Evolutionary conservation across 23 red algal genomes (phyloP), one percentile per base, ranked within the genome.

Genomic region (Agarophyton chilense): DNA sequence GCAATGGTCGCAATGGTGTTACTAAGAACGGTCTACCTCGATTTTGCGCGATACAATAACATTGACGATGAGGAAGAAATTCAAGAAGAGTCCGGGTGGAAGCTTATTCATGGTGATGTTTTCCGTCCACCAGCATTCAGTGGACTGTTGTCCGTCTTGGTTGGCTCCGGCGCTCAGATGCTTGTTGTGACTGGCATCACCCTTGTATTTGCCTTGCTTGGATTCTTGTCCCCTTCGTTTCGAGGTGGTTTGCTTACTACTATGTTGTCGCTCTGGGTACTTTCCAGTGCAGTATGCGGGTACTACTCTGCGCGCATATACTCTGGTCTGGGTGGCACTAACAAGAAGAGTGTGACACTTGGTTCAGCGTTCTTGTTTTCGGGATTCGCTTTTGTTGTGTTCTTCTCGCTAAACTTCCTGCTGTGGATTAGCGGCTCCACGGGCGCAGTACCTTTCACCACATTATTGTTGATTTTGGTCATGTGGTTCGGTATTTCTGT

Each of bases 401-500:
- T 98, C 51, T 95, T 95, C 43, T 51, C 58, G 1, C 81, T 98
- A 36, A 98, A 98, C 61, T 84, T 95, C 46, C 29, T 98, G 8
- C 76, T 98, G 33, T 94, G 90, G 90, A 52, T 93, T 31, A 86
- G 74, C 33, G 84, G 90, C 2, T 98, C 96, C 1, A 87, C 93
- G 40, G 92, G 86, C 33, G 87, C 93, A n/a, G 67, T 98, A 17
- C 96, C 92, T 8, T 98, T 98, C 55, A 62, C 91, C 32, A 95
- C 96, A 24, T 61, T 98, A 42, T 54, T 98, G 53, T 62, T 95
- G 55, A 52, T 95, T 50, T 62, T 92, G 49, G 50, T 98, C 33
- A 90, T 98, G 79, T 98, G 96, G 96, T 98, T 98, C 76, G 89
- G 96, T 39, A 94, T 98, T 63, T 95, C 92, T 50, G 89, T 98